Evolutionary conservation across 23 red algal genomes (phyloP), one percentile per base, ranked within the genome.

Genomic region (Gracilaria gracilis): DNA sequence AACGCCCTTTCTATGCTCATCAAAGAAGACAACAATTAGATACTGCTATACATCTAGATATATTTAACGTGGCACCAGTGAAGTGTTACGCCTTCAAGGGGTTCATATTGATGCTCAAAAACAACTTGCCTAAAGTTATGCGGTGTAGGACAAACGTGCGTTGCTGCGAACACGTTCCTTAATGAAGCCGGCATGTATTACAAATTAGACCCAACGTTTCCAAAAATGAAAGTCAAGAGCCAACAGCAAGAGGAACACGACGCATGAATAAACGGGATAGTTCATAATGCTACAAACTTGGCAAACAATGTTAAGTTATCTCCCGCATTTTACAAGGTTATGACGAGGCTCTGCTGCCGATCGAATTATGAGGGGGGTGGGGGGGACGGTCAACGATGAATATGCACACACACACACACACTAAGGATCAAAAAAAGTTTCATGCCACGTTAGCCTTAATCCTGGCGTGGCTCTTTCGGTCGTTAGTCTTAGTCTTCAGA

Each of bases 301-400:
- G 27, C 64, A 34, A 36, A 34, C 23, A 69, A 38, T 13, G 64
- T 69, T 2, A 38, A 69, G 64, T 36, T 69, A 32, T 64, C 59
- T 64, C 28, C 59, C 59, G 24, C n/a, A 64, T 64, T 64, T 64
- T 64, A 64, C 28, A 69, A 69, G 64, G 64, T 69, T 69, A 69
- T 69, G 16, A 34, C 9, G 31, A 34, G 64, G 13, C 51, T 36
- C 32, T 36, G 31, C 37, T 69, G 64, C 1, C 13, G 64, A 7
- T 65, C 27, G 23, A 21, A 25, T 9, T 6, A 32, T 20, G 9
- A 9, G 16, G 13, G 31, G 29, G 37, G 64, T 20, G 9, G 28
- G 16, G 13, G 31, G 29, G 37, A 69, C 38, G 13, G 27, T 69
- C 64, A 69, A 69, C 16, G 64, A 37, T 38, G 15, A 69, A 36